Conservation (phyloP, 139 green algal genomes). For the Chlorella sp. region DNA sequence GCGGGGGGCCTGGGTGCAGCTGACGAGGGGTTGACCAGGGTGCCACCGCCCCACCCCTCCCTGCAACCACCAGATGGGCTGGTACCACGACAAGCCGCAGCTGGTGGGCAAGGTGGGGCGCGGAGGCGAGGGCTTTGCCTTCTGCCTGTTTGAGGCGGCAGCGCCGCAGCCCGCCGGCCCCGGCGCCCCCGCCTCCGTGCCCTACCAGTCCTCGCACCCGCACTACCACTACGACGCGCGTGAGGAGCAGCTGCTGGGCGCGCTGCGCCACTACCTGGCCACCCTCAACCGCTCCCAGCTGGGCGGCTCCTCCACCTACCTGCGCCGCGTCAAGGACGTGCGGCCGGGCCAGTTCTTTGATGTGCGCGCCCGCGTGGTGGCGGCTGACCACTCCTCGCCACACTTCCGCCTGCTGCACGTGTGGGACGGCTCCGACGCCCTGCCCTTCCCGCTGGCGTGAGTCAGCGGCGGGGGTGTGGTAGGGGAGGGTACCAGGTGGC, state of each 20-base stretch:
- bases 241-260: conserved; percentile 26
- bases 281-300: background rate
- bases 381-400: background rate
- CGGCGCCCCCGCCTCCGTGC: conserved; percentile 1
- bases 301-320: conserved; percentile 34
- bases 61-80: conserved; percentile 1
- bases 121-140: conserved; percentile 14
- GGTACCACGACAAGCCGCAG: conserved; percentile 47
- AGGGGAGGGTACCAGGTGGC: background rate
- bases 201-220: conserved; percentile 45
- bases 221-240: conserved; percentile 33
- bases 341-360: conserved; percentile 45
- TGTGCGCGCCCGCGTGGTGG: conserved; percentile 29
- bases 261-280: conserved; percentile 33
- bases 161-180: background rate
- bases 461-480: background rate
- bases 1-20: too few species aligned
- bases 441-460: conserved; percentile 40
- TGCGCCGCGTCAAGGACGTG: conserved; percentile 41
- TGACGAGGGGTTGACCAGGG: too few species aligned
- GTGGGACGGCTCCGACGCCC: conserved; percentile 58
- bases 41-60: background rate
- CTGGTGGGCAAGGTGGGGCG: conserved; percentile 44
- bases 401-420: conserved; percentile 37
- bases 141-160: conserved; percentile 41